Base-by-base conservation (phyloP, 164 flowering plant species). In the Stephania yunnanensis region DNA sequence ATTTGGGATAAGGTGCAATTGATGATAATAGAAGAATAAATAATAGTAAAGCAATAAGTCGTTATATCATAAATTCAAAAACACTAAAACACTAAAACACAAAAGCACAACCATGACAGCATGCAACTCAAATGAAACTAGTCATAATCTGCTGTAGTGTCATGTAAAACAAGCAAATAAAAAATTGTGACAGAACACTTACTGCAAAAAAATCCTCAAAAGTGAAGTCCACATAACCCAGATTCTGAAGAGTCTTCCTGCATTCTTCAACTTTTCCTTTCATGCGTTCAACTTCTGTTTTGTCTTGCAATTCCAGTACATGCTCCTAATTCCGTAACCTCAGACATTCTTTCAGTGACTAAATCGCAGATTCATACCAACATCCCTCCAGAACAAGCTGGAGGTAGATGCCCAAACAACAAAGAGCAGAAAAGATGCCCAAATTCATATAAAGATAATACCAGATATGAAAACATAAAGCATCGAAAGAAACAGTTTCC, bases 401-500 rank as follows among this genome's bases (percentile, higher is more conserved):
- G 74, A 72, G 72, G 78, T 74, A 74, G 50, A 83, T 75, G 29
- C 71, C 13, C 45, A 81, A 76, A 75, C 44, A 71, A 69, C 52
- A 69, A 71, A 77, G 22, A 61, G 68, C 13, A 72, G n/a, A 74
- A 73, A 31, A 68, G 25, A 7, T 64, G 11, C 9, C 78, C 73
- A 73, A n/a, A 48, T 25, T 71, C 15, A 44, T 48, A 72, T 30
- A 69, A 46, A 58, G 72, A 70, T 15, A 86, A 78, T 88, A 95
- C 99, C 82, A 95, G 92, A 78, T 92, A 93, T 22, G 98, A 85
- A 82, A 93, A 95, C 99, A 95, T 93, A 78, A 95, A 93, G 85
- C 95, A 81, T 45, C 98, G 89, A 76, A 91, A 95, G 83, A 95
- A 95, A 84, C 99, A 95, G 75, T 95, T 95, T 65, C 99, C 99